Percentiles rank a stretch among this genome's conserved stretches.
phyloP scores from a whole-genome alignment of 768 basidiomycete genomes.

The Pholiota conissans region DNA sequence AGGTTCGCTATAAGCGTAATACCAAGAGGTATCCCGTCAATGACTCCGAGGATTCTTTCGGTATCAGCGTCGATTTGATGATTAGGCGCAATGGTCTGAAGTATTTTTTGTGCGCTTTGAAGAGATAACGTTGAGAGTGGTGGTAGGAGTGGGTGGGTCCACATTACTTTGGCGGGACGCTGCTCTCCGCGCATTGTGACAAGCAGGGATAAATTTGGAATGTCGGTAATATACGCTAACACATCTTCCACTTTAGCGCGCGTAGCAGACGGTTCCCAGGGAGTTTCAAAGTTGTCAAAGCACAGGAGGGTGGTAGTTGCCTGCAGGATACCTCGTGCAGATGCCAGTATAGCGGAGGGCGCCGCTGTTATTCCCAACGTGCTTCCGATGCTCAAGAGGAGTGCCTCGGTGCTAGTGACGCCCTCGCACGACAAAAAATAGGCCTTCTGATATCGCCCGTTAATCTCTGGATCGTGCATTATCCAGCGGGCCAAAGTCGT shows the following conservation, averaged over 20 bases:
- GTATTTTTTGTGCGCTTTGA: conserved; percentile 23
- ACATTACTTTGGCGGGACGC: conserved; percentile 24
- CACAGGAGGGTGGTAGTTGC: conserved; percentile 12
- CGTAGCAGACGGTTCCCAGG: conserved; percentile 27
- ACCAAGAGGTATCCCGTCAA: conserved; percentile 33
- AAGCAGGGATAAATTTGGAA: conserved; percentile 21
- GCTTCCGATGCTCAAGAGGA: not conserved
- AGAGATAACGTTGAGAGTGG: conserved; percentile 26
- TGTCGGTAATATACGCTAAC: conserved; percentile 20
- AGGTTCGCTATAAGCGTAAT: conserved; percentile 32
- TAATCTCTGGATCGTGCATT: conserved; percentile 21
- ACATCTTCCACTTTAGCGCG: conserved; percentile 25
- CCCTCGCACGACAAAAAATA: conserved; percentile 31
- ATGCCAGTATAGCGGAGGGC: not conserved
- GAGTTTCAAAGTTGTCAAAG: conserved; percentile 35
- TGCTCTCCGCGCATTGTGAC: conserved; percentile 32
- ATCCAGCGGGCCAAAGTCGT: conserved; percentile 26
- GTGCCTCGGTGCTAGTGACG: not conserved
- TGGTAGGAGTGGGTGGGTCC: conserved; percentile 21
- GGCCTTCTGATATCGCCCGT: conserved; percentile 16
- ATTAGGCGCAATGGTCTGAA: conserved; percentile 21
- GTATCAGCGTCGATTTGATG: conserved; percentile 21
- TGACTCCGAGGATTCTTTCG: conserved; percentile 24
- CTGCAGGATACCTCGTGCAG: not conserved
- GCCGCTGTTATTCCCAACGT: not conserved